Evolutionary conservation across 495 filamentous ascomycete genomes (phyloP), one percentile per base, ranked within the genome.

Genomic region (Aspergillus bertholletiae): DNA sequence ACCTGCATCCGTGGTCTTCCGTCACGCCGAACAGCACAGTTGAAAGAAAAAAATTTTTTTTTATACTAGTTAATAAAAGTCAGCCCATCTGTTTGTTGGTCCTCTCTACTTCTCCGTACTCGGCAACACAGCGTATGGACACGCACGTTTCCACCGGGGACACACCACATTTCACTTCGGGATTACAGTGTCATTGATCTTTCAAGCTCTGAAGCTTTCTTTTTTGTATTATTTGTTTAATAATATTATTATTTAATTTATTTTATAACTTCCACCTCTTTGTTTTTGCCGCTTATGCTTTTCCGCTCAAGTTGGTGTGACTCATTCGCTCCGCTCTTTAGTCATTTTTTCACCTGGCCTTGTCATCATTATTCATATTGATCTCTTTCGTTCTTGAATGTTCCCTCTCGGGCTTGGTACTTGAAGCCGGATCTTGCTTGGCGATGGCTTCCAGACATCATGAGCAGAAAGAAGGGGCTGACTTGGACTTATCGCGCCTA

Each of bases 1-100:
- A 55, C 47, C 54, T 43, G 46, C 56, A 71, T 67, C 68, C 68
- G 68, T 62, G 58, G 21, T 27, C 66, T 65, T 71, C 68, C 68
- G 68, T 54, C 54, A 54, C 58, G 28, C 49, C 53, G n/a, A 24
- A 22, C 30, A 20, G 8, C n/a, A n/a, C n/a, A n/a, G n/a, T n/a
- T n/a, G n/a, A 26, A 27, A 34, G 44, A 40, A 27, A 40, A 40
- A 3, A 40, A 13, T 40, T n/a, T n/a, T n/a, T n/a, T n/a, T n/a
- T n/a, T n/a, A n/a, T n/a, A n/a, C n/a, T n/a, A n/a, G n/a, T n/a
- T n/a, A n/a, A n/a, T n/a, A n/a, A n/a, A n/a, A n/a, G n/a, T n/a
- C n/a, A n/a, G n/a, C n/a, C n/a, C n/a, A n/a, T n/a, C n/a, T n/a
- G n/a, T n/a, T n/a, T n/a, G n/a, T n/a, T n/a, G n/a, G n/a, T n/a